These are phyloP conservation scores for Dillenia suffruticosa DNA, from an alignment of 164 flowering plant species.

Conservation along the genomic window DNA sequence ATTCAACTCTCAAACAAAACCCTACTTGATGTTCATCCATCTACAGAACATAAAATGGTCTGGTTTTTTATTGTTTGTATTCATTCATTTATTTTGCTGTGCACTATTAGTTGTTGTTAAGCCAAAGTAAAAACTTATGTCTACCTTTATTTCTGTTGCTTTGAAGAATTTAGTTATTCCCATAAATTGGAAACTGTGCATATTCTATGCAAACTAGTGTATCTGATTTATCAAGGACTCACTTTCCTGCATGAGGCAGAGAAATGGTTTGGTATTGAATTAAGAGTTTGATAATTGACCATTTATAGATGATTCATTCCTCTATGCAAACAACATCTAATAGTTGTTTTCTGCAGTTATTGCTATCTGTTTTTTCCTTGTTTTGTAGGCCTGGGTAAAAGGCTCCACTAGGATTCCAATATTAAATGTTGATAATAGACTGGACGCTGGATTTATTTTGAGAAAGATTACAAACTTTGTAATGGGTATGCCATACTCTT, in stretches of 20 bases:
- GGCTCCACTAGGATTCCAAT: conserved; percentile 93
- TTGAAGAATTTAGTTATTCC: too few species aligned
- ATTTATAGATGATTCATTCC: too few species aligned
- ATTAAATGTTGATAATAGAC: conserved; percentile 60
- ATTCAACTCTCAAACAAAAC: conserved; percentile 81
- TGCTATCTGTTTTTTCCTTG: conserved; percentile 3
- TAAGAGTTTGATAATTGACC: too few species aligned
- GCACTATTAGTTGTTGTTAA: background rate
- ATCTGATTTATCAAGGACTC: too few species aligned
- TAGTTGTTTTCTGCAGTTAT: background rate
- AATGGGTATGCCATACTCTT: conserved; percentile 57
- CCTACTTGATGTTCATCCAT: conserved; percentile 92
- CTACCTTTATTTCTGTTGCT: too few species aligned
- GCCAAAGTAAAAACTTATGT: too few species aligned
- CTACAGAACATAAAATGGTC: conserved; percentile 78
- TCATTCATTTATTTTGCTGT: background rate
- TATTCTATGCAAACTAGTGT: too few species aligned
- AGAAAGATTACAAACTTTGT: conserved; percentile 64
- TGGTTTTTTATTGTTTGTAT: background rate
- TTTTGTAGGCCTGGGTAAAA: conserved; percentile 88
- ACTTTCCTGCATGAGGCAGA: too few species aligned
- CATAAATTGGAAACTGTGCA: too few species aligned
- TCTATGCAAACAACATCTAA: background rate
- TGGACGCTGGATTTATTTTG: conserved; percentile 64
- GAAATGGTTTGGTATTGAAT: too few species aligned